Evolutionary conservation across 768 basidiomycete species (phyloP), one percentile per base, ranked within the genome.

Genomic region (Tulasnella sp.): DNA sequence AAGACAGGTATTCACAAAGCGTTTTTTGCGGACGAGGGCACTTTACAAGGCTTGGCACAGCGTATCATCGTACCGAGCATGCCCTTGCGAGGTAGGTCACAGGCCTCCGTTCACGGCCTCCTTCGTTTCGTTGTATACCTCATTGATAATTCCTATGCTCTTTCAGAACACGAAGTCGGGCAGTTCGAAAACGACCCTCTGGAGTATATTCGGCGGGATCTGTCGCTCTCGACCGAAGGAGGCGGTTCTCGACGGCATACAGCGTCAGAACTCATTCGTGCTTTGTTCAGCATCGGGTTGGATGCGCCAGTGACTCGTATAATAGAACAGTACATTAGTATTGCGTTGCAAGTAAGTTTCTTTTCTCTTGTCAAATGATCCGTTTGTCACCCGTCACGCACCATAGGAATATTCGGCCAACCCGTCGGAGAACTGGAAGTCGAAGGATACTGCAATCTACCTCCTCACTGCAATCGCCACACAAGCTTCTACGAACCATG

Each of bases 161-260:
- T 64, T 28, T 80, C 42, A 90, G 93, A 94, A 58, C 94, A 96
- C 83, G 97, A 98, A 79, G 89, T 95, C 76, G 98, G 99, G 84
- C 93, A 96, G 85, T 99, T 99, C 84, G 96, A 98, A 86, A 97
- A 99, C 81, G 97, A 98, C 83, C 97, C 98, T 0, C 90, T 97
- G 54, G 97, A 99, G 85, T 99, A 93, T 85, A 94, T 98, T 83
- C 92, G 96, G 31, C 89, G 95, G 60, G 96, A 97, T 83, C 88
- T 97, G 40, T 89, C 96, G 22, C 87, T 90, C 16, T 83, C 89
- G 88, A 79, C 92, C 79, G 87, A 93, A 80, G 85, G 90, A 78
- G 90, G 90, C 40, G 91, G 94, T 69, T 99, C 97, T 0, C 91
- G 96, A 42, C 89, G 97, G 58, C 96, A 98, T 83, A 94, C 97